Evolutionary conservation across 78 protist genomes (phyloP).

Genomic region (Pelomyxa schiedti): DNA sequence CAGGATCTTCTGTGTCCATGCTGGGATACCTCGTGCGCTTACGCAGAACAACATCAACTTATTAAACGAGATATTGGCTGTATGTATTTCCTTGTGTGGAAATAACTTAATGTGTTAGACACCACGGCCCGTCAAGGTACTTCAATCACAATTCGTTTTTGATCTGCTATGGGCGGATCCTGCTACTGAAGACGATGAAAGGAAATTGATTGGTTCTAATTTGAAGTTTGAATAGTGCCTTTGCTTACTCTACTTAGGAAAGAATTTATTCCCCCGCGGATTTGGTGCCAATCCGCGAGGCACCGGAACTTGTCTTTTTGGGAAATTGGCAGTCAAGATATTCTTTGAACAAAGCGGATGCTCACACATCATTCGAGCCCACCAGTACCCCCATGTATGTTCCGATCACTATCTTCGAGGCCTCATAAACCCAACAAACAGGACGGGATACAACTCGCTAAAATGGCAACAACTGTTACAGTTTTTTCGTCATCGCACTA

Average conservation of each 20-base stretch:
- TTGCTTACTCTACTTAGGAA: too few species aligned
- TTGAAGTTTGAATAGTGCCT: too few species aligned
- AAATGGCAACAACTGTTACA: constrained; percentile 16
- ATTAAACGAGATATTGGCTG: too few species aligned
- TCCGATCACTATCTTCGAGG: too few species aligned
- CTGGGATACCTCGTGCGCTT: constrained; percentile 13
- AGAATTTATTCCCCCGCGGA: background rate
- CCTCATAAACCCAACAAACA: too few species aligned
- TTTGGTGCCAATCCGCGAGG: constrained; percentile 13
- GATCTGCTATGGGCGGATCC: constrained; percentile 30
- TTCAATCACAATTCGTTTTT: background rate
- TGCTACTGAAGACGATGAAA: background rate
- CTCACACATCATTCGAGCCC: constrained; percentile 26
- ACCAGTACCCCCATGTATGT: constrained; percentile 30
- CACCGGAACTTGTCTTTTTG: constrained; percentile 4
- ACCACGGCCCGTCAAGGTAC: too few species aligned
- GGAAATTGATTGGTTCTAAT: too few species aligned
- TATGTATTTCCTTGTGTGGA: too few species aligned
- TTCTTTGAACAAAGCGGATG: background rate
- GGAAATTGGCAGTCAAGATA: background rate
- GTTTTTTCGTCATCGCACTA: constrained; percentile 19
- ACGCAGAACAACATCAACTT: too few species aligned
- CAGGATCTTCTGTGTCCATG: constrained; percentile 34
- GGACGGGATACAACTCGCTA: too few species aligned
- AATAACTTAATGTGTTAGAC: too few species aligned